phyloP scores from a whole-genome alignment of 257 asterid genomes.

The Solanum rostratum region DNA sequence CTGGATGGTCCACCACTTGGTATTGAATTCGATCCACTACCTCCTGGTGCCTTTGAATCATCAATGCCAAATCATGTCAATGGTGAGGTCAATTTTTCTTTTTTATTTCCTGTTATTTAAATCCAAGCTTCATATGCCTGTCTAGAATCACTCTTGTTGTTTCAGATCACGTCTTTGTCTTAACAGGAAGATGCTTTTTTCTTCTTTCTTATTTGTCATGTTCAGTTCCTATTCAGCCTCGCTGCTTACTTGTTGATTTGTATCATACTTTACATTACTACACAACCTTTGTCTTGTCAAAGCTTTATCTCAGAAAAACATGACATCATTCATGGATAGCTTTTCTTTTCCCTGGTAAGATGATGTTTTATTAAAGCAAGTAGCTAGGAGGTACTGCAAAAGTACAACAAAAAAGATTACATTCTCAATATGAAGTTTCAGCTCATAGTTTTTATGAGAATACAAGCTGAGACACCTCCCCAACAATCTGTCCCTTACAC shows the following conservation, averaged over 20 bases:
- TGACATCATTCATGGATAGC: neutral
- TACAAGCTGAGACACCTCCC: neutral
- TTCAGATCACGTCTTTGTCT: neutral
- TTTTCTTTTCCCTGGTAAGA: neutral
- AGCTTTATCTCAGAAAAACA: neutral
- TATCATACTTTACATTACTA: neutral
- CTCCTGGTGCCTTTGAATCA: constrained; percentile 74
- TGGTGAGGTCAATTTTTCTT: constrained; percentile 23
- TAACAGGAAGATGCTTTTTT: neutral
- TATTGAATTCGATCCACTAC: constrained; percentile 74
- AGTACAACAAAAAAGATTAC: neutral
- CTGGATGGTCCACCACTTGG: constrained; percentile 91
- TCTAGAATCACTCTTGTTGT: neutral
- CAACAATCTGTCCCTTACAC: neutral
- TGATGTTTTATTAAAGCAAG: neutral
- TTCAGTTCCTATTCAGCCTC: neutral
- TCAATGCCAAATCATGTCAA: constrained; percentile 24
- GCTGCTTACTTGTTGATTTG: neutral
- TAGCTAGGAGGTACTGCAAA: neutral
- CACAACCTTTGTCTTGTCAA: neutral
- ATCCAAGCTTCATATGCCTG: neutral
- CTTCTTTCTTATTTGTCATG: neutral
- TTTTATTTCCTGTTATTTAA: neutral
- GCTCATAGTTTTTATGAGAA: neutral
- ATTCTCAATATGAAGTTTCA: neutral